Conservation (phyloP, 306 rosid species). For the Lagenaria siceraria region DNA sequence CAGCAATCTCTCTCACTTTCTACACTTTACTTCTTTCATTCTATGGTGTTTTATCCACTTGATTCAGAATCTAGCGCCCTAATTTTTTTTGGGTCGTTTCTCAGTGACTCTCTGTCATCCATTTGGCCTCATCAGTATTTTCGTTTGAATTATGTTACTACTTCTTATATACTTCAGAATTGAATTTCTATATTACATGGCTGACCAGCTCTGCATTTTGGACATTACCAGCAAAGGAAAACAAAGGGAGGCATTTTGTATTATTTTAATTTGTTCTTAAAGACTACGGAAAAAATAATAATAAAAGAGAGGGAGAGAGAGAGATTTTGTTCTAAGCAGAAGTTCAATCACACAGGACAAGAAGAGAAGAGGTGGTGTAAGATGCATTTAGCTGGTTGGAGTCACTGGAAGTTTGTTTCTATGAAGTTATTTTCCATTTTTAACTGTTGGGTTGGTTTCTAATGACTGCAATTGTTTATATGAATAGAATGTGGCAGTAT, state of each 20-base stretch:
- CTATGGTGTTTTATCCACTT: neutral
- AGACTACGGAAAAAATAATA: neutral
- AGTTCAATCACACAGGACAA: neutral
- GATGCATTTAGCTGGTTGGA: neutral
- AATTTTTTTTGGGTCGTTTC: neutral
- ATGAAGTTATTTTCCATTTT: neutral
- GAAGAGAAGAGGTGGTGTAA: neutral
- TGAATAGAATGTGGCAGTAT: neutral
- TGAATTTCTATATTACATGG: neutral
- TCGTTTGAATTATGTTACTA: neutral
- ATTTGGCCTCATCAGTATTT: neutral
- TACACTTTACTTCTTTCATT: neutral
- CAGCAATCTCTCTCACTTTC: neutral
- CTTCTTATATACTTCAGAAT: neutral
- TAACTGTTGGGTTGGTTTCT: neutral
- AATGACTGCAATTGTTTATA: neutral
- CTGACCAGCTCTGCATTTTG: neutral
- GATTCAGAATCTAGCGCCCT: neutral
- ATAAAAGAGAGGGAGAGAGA: neutral
- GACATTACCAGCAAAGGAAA: neutral
- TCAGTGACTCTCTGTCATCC: neutral
- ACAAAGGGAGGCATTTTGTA: neutral
- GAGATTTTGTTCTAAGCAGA: neutral
- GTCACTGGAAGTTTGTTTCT: neutral
- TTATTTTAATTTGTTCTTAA: neutral